These are phyloP conservation scores for Russula sp. DNA, from an alignment of 768 basidiomycete species.

Conservation along the genomic window DNA sequence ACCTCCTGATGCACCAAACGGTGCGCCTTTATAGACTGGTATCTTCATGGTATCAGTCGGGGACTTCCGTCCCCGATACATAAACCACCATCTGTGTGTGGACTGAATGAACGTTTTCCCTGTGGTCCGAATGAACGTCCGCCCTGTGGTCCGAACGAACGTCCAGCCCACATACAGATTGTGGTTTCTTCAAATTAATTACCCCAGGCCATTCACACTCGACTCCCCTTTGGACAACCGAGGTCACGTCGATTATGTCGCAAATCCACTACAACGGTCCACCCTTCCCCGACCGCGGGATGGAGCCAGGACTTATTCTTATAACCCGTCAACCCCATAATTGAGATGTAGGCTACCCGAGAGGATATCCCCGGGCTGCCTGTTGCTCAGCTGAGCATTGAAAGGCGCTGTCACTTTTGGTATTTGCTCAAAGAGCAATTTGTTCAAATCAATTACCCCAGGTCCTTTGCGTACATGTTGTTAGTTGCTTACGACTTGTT, in stretches of 20 bases:
- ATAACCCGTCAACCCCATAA: not conserved
- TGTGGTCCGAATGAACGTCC: too few relatives aligned
- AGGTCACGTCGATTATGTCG: not conserved
- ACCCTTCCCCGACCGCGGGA: not conserved
- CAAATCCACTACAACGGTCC: not conserved
- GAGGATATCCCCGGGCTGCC: too few relatives aligned
- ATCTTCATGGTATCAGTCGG: not conserved
- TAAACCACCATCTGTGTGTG: not conserved
- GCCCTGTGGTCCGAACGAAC: too few relatives aligned
- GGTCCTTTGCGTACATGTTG: conserved; percentile 12
- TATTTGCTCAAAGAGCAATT: not conserved
- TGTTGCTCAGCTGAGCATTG: not conserved
- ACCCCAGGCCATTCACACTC: conserved; percentile 17
- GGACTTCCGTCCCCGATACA: not conserved
- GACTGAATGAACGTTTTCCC: not conserved
- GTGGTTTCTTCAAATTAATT: conserved; percentile 19
- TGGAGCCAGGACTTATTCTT: not conserved
- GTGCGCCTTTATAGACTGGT: not conserved
- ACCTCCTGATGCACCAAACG: not conserved
- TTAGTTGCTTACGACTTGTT: conserved; percentile 5
- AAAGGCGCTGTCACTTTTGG: not conserved
- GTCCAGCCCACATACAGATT: too few relatives aligned
- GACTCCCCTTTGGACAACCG: not conserved
- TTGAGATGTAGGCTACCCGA: not conserved
- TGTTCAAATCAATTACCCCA: conserved; percentile 19